These are phyloP conservation scores for Acacia melanoxylon DNA, from an alignment of 306 rosid genomes.

Conservation along the genomic window DNA sequence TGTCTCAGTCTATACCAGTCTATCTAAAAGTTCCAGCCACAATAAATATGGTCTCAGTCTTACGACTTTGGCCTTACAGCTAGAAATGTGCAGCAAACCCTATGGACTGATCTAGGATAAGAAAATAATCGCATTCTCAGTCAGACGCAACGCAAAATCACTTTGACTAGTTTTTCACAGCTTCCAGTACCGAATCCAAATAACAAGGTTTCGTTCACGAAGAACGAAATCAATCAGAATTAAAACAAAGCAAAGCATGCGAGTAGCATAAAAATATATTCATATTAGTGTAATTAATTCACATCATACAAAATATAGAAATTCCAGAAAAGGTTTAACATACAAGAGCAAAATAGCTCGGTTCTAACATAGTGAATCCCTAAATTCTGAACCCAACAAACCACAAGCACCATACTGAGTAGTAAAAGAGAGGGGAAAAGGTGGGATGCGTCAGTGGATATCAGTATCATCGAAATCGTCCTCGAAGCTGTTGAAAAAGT, in stretches of 20 bases:
- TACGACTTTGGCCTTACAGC: not conserved
- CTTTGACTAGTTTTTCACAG: not conserved
- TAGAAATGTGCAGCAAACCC: not conserved
- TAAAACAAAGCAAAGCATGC: not conserved
- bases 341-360: not conserved
- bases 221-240: not conserved
- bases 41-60: no score
- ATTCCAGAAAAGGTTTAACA: conserved; percentile 1
- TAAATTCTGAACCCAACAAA: not conserved
- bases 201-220: not conserved
- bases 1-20: not conserved
- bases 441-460: conserved; percentile 43
- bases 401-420: not conserved
- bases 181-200: not conserved
- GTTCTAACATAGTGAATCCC: not conserved
- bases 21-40: not conserved
- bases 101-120: not conserved
- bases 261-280: not conserved
- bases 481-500: conserved; percentile 72
- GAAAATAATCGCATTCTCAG: not conserved
- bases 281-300: conserved; percentile 1
- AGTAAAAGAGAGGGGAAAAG: not conserved
- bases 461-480: conserved; percentile 88
- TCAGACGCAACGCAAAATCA: not conserved
- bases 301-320: not conserved